Base-by-base conservation (phyloP, 1,284 basidiomycete genomes). In the Cutaneotrichosporon arboriforme region DNA sequence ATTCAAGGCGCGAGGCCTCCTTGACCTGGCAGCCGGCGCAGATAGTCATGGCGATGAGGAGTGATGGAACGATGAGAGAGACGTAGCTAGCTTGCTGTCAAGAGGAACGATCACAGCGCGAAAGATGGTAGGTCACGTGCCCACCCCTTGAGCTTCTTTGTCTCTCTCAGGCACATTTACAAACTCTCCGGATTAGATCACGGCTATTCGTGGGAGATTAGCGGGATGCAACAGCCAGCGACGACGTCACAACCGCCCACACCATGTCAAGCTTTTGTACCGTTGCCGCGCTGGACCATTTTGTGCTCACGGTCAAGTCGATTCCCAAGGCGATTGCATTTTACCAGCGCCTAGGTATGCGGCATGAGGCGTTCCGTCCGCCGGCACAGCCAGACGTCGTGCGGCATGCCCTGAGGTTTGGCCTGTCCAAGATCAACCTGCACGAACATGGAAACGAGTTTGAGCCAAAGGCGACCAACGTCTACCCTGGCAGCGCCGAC, bases 1-100 rank as follows among this genome's bases (percentile, higher is more conserved):
- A 76, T 63, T 76, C 74, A 34, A 76, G 66, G 49, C 72, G 60
- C 14, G 68, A 68, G 17, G 74, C 73, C 58, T 73, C 70, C 56
- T 68, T 71, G 39, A 65, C 63, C 20, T 66, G 56, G 58, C 74
- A 76, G 35, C 74, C 74, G 20, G 68, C 61, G 53, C 74, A 76
- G 47, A 50, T 8, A 20, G 38, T 49, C 55, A 60, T 60, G 21
- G 41, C 48, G 42, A 21, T 36, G 12, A 46, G 23, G n/a, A 21
- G 33, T 38, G 33, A 18, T 31, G 20, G 34, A 14, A 21, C 22
- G n/a, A 38, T 18, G 15, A 38, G 36, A n/a, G 36, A 18, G 36
- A n/a, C 15, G 36, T 15, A 38, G n/a, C 13, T n/a, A 15, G 36
- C 17, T 38, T 38, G 36, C 36, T 15, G 17, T 8, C 36, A 37